Evolutionary conservation across 2,329 filamentous ascomycete genomes (phyloP).

Genomic region (Beauveria varroae): DNA sequence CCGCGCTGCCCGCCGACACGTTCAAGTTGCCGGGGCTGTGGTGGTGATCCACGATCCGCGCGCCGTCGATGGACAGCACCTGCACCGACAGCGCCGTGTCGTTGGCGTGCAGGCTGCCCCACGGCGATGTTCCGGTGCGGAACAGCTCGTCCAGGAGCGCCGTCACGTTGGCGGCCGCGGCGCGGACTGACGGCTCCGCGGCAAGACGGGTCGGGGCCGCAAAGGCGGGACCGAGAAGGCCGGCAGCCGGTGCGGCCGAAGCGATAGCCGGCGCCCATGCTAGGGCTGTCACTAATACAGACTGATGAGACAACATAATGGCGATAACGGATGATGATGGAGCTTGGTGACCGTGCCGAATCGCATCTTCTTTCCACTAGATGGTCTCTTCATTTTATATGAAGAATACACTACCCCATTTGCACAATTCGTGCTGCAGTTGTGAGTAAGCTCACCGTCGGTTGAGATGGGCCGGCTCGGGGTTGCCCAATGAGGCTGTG

Average conservation of each 20-base stretch:
- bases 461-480: neutral
- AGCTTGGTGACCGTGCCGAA: neutral
- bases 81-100: constrained; percentile 12
- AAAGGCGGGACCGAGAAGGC: neutral
- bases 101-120: constrained; percentile 8
- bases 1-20: constrained; percentile 12
- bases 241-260: neutral
- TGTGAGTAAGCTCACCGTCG: neutral
- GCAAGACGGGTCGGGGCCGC: neutral
- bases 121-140: neutral
- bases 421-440: neutral
- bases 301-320: too few species aligned
- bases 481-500: neutral
- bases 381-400: neutral
- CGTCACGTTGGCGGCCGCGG: neutral
- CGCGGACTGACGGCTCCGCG: neutral
- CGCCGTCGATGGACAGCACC: constrained; percentile 7
- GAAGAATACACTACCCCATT: neutral
- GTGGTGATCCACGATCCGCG: constrained; percentile 6
- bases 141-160: constrained; percentile 4
- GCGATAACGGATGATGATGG: too few species aligned
- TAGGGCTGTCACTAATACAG: neutral
- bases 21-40: constrained; percentile 12
- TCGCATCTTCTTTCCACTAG: neutral
- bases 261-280: neutral